Conservation (phyloP, 2,329 filamentous ascomycete species). For the Colletotrichum orchidophilum region DNA sequence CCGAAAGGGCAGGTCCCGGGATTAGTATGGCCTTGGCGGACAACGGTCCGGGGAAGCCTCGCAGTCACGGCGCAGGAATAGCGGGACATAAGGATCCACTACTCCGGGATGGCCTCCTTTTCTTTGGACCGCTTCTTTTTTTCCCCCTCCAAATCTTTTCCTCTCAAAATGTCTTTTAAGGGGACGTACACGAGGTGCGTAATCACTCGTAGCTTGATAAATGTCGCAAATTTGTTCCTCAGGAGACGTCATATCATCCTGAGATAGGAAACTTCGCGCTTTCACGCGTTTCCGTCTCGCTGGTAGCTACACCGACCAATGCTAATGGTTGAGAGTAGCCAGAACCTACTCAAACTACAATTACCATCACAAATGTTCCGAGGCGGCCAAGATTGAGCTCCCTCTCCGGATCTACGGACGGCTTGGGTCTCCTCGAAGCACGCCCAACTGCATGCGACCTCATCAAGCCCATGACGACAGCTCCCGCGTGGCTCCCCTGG, state of each 20-base stretch:
- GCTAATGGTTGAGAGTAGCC: neutral
- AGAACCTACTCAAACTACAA: neutral
- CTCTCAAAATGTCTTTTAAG: neutral
- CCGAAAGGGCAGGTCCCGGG: constrained; percentile 31
- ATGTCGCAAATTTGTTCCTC: neutral
- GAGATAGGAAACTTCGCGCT: neutral
- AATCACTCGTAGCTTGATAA: neutral
- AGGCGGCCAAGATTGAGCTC: neutral
- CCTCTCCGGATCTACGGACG: neutral
- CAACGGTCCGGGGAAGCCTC: constrained; percentile 32
- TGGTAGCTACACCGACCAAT: neutral
- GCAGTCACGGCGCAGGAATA: constrained; percentile 7
- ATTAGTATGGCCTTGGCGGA: constrained; percentile 23
- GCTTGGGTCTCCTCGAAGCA: neutral
- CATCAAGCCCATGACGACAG: neutral
- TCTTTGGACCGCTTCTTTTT: neutral
- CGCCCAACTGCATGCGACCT: neutral
- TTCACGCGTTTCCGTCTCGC: neutral
- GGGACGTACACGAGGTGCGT: neutral
- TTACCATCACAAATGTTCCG: neutral
- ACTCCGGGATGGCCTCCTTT: neutral
- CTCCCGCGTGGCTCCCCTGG: neutral
- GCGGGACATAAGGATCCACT: neutral
- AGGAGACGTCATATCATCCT: no score
- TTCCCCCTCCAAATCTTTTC: neutral